Evolutionary conservation across 139 green algal genomes (phyloP), one percentile per base, ranked within the genome.

Genomic region (Chlorella sp.): DNA sequence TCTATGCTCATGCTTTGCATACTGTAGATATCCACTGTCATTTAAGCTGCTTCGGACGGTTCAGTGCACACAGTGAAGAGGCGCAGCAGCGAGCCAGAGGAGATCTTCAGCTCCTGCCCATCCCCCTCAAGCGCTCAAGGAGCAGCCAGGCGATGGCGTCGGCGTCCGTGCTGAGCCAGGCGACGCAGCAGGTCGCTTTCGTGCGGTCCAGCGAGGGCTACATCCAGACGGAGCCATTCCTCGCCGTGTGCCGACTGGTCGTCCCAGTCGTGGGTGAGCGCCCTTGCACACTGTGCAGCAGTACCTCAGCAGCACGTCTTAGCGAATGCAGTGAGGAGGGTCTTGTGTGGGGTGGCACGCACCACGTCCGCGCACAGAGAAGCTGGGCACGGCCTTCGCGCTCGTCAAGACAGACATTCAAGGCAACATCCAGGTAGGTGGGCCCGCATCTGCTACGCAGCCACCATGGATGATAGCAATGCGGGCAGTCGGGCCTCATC

Each of bases 341-440:
- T 31, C 6, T 22, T 61, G 29, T 33, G 17, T 24, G 1, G 31
- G 2, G 10, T 59, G 3, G 1, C 0, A 17, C 26, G 5, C 24
- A n/a, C 1, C n/a, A n/a, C n/a, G n/a, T 73, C 26, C 42, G 1
- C 35, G 33, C 75, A 75, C 83, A 93, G 88, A 89, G 0, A 91
- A 92, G 62, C 78, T 93, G 32, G 88, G 88, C 31, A 82, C 86
- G 0, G 83, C 78, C 0, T 93, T 93, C 32, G 36, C 35, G 0
- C 61, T 93, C 6, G 88, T 93, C 0, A 86, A 80, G 60, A 80
- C 69, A 5, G 88, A 93, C 49, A 86, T 93, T 1, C 76, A 76
- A 4, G 80, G 83, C 67, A 93, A 93, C 74, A 93, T 93, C 26
- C 77, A 90, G 75, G 82, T 85, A 50, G 3, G 30, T 31, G 23